phyloP scores from a whole-genome alignment of 2,329 filamentous ascomycete species.

The Pseudogymnoascus pannorum region DNA sequence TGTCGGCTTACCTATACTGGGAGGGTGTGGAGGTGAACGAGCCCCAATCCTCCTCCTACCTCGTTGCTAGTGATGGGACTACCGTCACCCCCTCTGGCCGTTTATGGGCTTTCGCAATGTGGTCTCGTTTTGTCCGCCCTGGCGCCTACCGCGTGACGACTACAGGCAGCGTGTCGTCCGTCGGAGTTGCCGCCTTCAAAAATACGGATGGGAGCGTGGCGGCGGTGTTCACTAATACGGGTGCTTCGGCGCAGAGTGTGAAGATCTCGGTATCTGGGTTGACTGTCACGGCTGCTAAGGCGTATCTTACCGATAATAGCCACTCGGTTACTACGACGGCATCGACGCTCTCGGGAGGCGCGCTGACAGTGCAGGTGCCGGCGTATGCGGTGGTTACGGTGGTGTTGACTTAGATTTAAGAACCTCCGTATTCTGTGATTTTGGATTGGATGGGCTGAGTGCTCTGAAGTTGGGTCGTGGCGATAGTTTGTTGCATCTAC shows the following conservation, averaged over 20 bases:
- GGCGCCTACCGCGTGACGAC: conserved; percentile 16
- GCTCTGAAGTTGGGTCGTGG: not conserved
- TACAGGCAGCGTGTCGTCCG: not conserved
- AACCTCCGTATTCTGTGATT: not conserved
- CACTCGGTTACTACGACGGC: not conserved
- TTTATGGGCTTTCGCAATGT: conserved; percentile 21
- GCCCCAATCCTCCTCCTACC: not conserved
- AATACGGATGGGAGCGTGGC: conserved; percentile 19
- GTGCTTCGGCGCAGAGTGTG: not conserved
- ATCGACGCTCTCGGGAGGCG: not conserved
- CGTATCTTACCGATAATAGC: conserved; percentile 5
- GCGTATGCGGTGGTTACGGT: not conserved
- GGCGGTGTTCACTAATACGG: conserved; percentile 18
- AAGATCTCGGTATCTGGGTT: not conserved
- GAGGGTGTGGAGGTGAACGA: conserved; percentile 9
- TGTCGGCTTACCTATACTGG: conserved; percentile 50
- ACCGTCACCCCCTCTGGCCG: conserved; percentile 11
- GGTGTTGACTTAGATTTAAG: not conserved
- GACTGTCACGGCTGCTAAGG: not conserved
- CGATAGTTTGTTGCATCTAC: too few relatives aligned
- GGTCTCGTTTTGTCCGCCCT: conserved; percentile 15
- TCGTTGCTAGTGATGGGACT: not conserved
- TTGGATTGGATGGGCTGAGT: not conserved
- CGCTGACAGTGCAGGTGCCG: not conserved
- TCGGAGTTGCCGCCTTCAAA: conserved; percentile 13